Evolutionary conservation across 2,329 filamentous ascomycete species (phyloP).

Genomic region (Diaporthe humulicola): DNA sequence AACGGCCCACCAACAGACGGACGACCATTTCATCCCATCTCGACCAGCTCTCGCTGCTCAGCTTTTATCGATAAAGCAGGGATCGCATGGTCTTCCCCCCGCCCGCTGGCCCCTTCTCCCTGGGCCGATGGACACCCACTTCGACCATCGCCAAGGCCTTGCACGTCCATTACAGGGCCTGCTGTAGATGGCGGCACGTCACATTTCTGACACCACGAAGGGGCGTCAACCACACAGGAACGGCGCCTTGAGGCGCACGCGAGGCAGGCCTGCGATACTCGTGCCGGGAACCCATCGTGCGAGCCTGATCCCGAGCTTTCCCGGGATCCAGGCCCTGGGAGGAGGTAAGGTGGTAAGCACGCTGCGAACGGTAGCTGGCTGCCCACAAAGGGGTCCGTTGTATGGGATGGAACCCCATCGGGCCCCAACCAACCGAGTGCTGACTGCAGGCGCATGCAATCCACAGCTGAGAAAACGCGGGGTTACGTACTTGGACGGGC

Average conservation of each 20-base stretch:
- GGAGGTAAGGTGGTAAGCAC: background rate
- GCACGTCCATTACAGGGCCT: background rate
- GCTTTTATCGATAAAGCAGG: slow-evolving; percentile 33
- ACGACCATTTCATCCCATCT: slow-evolving; percentile 15
- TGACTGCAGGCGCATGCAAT: slow-evolving; percentile 31
- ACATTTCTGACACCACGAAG: background rate
- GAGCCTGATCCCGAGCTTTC: slow-evolving; percentile 7
- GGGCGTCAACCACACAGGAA: background rate
- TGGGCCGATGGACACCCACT: slow-evolving; percentile 1
- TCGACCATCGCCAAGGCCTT: slow-evolving; percentile 20
- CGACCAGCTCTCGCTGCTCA: slow-evolving; percentile 18
- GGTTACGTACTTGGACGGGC: background rate
- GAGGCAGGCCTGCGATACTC: background rate
- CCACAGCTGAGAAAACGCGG: slow-evolving; percentile 28
- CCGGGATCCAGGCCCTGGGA: slow-evolving; percentile 4
- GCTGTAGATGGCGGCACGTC: background rate
- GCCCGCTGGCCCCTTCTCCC: background rate
- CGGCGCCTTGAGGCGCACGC: background rate
- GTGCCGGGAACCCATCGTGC: background rate
- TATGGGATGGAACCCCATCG: slow-evolving; percentile 5
- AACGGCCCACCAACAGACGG: slow-evolving; percentile 13
- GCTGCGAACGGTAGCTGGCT: background rate
- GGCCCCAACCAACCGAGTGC: slow-evolving; percentile 16
- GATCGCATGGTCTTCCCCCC: slow-evolving; percentile 7
- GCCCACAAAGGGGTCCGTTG: slow-evolving; percentile 16